Percentiles rank a stretch among this genome's conserved stretches.
These are phyloP conservation scores for Toxicodendron radicans DNA, from an alignment of 345 rosid species.

Conservation along the genomic window DNA sequence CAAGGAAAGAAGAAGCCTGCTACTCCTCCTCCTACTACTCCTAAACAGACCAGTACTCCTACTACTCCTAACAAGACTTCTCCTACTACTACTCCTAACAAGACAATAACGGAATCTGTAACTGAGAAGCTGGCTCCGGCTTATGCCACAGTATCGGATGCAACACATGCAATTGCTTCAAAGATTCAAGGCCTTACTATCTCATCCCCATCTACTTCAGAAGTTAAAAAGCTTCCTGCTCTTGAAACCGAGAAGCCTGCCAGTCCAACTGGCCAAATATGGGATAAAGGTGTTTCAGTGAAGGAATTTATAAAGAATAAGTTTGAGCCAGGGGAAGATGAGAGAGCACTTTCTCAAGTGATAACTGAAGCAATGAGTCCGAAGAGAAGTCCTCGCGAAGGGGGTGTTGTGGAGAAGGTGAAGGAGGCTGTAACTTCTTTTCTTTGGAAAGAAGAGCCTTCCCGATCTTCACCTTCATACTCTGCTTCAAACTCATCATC, in stretches of 20 bases:
- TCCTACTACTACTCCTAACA: constrained; percentile 36
- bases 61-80: not conserved
- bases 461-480: constrained; percentile 22
- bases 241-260: constrained; percentile 17
- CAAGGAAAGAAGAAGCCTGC: constrained; percentile 22
- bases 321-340: constrained; percentile 77
- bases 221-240: constrained; percentile 18
- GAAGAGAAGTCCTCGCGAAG: constrained; percentile 39
- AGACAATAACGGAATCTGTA: constrained; percentile 39
- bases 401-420: constrained; percentile 43
- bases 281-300: constrained; percentile 81
- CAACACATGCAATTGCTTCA: constrained; percentile 44
- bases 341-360: constrained; percentile 63
- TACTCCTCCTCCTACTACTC: constrained; percentile 10
- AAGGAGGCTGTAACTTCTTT: constrained; percentile 51
- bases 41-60: not conserved
- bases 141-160: constrained; percentile 44
- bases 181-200: constrained; percentile 49
- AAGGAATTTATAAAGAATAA: constrained; percentile 63
- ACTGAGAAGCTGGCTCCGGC: constrained; percentile 53
- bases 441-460: constrained; percentile 32
- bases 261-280: constrained; percentile 30
- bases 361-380: constrained; percentile 66
- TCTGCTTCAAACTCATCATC: constrained; percentile 32
- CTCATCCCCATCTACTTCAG: constrained; percentile 21